These are phyloP conservation scores for Alternaria hordeiaustralica DNA, from an alignment of 2,329 filamentous ascomycete genomes.

Conservation along the genomic window DNA sequence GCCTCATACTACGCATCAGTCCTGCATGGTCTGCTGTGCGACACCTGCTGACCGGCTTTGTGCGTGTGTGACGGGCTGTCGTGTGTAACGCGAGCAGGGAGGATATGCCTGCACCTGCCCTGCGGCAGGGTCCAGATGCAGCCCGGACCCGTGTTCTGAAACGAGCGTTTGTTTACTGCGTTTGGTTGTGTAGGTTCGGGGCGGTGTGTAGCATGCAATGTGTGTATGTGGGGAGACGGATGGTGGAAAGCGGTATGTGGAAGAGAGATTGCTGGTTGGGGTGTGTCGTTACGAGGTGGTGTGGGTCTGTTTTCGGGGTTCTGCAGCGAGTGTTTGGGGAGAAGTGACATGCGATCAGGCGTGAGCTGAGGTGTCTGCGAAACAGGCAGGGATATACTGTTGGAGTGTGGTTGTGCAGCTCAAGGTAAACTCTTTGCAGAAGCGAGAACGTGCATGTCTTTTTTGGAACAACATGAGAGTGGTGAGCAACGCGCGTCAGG, in stretches of 20 bases:
- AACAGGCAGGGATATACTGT: not conserved
- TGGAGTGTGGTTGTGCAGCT: not conserved
- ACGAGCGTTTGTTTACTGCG: conserved; percentile 5
- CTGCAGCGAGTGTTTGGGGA: not conserved
- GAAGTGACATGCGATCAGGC: not conserved
- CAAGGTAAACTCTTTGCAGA: not conserved
- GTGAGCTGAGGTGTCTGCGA: not conserved
- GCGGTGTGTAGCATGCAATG: conserved; percentile 4
- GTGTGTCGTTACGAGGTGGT: not conserved
- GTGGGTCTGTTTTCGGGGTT: not conserved
- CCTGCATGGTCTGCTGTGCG: not conserved
- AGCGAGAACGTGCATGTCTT: not conserved
- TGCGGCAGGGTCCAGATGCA: conserved; percentile 7
- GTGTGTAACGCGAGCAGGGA: not conserved
- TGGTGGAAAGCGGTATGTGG: not conserved
- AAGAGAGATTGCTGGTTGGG: not conserved
- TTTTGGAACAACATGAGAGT: conserved; percentile 4
- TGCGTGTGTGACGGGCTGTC: not conserved
- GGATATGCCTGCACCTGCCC: not conserved
- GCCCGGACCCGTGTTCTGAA: not conserved
- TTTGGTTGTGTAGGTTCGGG: not conserved
- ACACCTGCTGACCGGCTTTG: conserved; percentile 3
- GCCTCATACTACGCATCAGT: not conserved
- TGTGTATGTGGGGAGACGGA: not conserved
- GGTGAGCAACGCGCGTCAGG: not conserved